Percentiles rank a stretch among this genome's conserved stretches.
phyloP scores from a whole-genome alignment of 2,329 filamentous ascomycete genomes.

The Arthrobotrys entomopaga region DNA sequence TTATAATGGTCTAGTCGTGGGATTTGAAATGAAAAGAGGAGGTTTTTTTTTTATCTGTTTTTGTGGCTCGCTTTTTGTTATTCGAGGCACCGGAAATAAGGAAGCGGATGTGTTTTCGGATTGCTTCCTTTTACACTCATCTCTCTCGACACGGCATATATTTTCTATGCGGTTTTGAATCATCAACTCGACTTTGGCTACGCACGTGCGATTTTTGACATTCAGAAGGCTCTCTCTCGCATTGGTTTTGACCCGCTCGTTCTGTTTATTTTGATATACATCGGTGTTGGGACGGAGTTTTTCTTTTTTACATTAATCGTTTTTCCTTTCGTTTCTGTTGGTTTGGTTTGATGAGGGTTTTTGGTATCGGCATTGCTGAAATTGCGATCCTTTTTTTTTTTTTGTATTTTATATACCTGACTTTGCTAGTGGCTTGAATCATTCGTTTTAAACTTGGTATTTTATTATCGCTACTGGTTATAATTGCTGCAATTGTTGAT shows the following conservation, averaged over 20 bases:
- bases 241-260: conserved; percentile 18
- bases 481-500: too few relatives aligned
- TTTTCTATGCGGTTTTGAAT: not conserved
- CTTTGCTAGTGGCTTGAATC: not conserved
- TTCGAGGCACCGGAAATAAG: not conserved
- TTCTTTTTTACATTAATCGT: conserved; percentile 1
- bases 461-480: too few relatives aligned
- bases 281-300: conserved; percentile 55
- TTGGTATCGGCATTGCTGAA: not conserved
- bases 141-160: conserved; percentile 3
- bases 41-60: conserved; percentile 5
- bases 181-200: conserved; percentile 2
- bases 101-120: not conserved
- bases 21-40: not conserved
- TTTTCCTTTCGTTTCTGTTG: conserved; percentile 2
- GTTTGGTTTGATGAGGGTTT: not conserved
- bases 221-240: conserved; percentile 42
- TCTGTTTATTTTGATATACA: conserved; percentile 39
- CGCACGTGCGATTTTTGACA: conserved; percentile 13
- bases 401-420: conserved; percentile 4
- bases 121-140: not conserved
- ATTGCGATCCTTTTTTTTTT: conserved; percentile 1
- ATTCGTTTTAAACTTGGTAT: too few relatives aligned
- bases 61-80: not conserved
- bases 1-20: too few relatives aligned